Evolutionary conservation across 129 eudicot species (phyloP).

Genomic region (Lonicera japonica): DNA sequence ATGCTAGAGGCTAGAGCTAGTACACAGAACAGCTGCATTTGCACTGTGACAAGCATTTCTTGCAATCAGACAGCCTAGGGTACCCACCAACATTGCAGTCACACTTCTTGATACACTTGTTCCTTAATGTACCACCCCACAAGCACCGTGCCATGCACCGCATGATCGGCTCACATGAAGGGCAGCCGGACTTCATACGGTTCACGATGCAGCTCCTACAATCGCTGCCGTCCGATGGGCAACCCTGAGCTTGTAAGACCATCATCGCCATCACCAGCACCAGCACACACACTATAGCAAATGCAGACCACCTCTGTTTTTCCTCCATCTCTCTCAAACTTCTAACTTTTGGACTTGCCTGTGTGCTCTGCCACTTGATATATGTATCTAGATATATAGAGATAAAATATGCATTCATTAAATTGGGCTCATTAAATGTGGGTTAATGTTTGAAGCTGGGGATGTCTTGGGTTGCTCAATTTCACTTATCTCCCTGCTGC

Average conservation of each 20-base stretch:
- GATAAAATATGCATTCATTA: too few species aligned
- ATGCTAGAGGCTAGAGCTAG: neutral
- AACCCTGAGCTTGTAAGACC: conserved; percentile 20
- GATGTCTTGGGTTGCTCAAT: conserved; percentile 28
- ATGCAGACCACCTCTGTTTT: neutral
- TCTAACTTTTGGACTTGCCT: neutral
- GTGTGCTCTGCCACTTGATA: too few species aligned
- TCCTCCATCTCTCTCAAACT: conserved; percentile 18
- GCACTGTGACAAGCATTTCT: conserved; percentile 69
- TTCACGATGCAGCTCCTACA: conserved; percentile 57
- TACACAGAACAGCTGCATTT: conserved; percentile 49
- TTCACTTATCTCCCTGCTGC: conserved; percentile 10
- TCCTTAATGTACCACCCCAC: conserved; percentile 50
- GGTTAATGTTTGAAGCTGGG: neutral
- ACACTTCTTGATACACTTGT: conserved; percentile 64
- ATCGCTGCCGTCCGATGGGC: conserved; percentile 29
- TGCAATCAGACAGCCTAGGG: conserved; percentile 68
- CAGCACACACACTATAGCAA: conserved; percentile 18
- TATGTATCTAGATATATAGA: conserved; percentile 10
- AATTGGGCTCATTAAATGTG: neutral
- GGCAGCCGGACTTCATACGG: conserved; percentile 53
- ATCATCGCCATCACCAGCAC: conserved; percentile 20
- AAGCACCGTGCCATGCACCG: conserved; percentile 82
- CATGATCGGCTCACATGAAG: conserved; percentile 57
- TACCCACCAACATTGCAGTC: conserved; percentile 51